phyloP scores from a whole-genome alignment of 371 early-diverging fungal species.

The Fennellomyces sp. region DNA sequence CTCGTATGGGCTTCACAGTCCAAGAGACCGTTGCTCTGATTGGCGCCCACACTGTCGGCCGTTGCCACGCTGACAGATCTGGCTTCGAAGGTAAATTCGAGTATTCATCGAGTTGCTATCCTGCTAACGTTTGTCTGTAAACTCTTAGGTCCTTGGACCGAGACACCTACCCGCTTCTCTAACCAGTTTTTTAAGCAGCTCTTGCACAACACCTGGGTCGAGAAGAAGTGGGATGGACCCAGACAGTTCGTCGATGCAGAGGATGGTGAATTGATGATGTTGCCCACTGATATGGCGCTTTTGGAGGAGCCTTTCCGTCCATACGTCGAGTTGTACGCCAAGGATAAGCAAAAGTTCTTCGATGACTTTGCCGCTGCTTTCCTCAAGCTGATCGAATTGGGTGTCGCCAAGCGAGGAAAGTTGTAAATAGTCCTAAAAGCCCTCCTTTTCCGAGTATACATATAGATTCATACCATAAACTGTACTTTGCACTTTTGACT shows the following conservation, averaged over 20 bases:
- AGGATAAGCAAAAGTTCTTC: constrained; percentile 77
- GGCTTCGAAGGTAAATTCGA: constrained; percentile 90
- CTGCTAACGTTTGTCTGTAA: no score
- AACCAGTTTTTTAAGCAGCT: constrained; percentile 81
- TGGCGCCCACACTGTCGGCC: constrained; percentile 90
- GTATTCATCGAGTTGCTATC: no score
- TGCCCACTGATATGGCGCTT: constrained; percentile 86
- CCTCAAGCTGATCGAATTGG: constrained; percentile 81
- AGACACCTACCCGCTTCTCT: constrained; percentile 82
- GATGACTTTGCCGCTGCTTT: constrained; percentile 83
- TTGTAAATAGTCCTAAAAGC: constrained; percentile 28
- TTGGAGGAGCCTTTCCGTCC: constrained; percentile 71
- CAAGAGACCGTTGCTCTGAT: constrained; percentile 83
- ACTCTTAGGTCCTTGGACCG: constrained; percentile 91
- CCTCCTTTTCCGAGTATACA: neutral
- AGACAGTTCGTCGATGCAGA: constrained; percentile 75
- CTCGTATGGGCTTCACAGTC: constrained; percentile 77
- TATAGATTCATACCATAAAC: neutral
- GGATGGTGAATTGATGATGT: constrained; percentile 80
- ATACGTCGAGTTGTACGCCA: constrained; percentile 79
- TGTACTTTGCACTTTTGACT: neutral
- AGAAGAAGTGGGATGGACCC: constrained; percentile 76
- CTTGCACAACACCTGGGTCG: constrained; percentile 68
- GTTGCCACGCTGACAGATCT: constrained; percentile 82
- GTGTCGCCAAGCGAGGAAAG: constrained; percentile 58